Conservation (phyloP, 164 flowering plant genomes). For the Saururus chinensis region DNA sequence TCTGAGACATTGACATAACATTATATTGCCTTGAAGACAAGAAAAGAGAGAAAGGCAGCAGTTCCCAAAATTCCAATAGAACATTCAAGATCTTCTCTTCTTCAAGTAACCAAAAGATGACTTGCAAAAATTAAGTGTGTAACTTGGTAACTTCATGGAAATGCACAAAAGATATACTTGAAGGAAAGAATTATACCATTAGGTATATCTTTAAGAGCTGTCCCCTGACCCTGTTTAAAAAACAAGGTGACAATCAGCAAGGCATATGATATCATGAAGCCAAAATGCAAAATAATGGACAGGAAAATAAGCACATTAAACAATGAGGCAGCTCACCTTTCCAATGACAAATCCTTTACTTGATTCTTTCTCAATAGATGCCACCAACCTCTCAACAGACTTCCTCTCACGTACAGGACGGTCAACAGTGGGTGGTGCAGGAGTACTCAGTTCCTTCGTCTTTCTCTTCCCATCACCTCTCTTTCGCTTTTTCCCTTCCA, state of each 20-base stretch:
- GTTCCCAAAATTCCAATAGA: too few relatives aligned
- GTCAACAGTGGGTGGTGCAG: slow-evolving; percentile 23
- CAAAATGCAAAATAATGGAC: background rate
- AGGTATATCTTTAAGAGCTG: slow-evolving; percentile 81
- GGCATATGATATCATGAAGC: background rate
- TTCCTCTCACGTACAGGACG: slow-evolving; percentile 57
- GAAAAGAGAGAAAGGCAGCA: too few relatives aligned
- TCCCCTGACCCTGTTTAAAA: slow-evolving; percentile 70
- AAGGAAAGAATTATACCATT: slow-evolving; percentile 25
- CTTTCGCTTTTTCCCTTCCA: slow-evolving; percentile 5
- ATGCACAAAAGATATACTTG: too few relatives aligned
- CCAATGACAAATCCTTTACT: slow-evolving; percentile 49
- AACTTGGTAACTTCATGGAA: background rate
- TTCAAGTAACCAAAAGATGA: background rate
- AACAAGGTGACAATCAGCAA: background rate
- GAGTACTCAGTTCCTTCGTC: slow-evolving; percentile 37
- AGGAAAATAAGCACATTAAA: background rate
- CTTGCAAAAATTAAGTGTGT: background rate
- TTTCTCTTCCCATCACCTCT: slow-evolving; percentile 19
- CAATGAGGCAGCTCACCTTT: slow-evolving; percentile 29
- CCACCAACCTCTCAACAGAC: slow-evolving; percentile 60
- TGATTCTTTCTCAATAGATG: slow-evolving; percentile 52
- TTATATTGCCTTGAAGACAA: too few relatives aligned
- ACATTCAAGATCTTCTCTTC: background rate
- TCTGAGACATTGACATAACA: too few relatives aligned